phyloP scores from a whole-genome alignment of 2,329 filamentous ascomycete genomes.

The Incumbomyces delicatus region DNA sequence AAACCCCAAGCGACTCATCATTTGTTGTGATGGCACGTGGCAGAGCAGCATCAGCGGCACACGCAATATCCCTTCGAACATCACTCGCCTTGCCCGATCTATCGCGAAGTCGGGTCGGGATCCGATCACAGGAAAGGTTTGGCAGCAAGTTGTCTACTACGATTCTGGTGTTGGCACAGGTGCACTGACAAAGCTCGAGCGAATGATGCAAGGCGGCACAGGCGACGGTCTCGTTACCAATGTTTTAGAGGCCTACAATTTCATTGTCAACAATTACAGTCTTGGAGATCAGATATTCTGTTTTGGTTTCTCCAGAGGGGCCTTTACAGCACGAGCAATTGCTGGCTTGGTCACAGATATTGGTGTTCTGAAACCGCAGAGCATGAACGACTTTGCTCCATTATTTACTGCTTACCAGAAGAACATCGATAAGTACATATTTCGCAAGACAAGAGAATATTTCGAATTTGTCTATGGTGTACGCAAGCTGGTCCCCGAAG shows the following conservation, averaged over 20 bases:
- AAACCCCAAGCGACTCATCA: slow-evolving; percentile 23
- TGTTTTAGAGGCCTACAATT: slow-evolving; percentile 18
- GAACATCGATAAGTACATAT: not conserved
- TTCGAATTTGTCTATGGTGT: not conserved
- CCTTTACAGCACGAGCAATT: slow-evolving; percentile 37
- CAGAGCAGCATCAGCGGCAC: slow-evolving; percentile 21
- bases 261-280: slow-evolving; percentile 27
- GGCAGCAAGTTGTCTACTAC: slow-evolving; percentile 31
- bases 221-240: slow-evolving; percentile 15
- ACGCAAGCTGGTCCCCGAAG: not conserved
- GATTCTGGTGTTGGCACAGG: slow-evolving; percentile 29
- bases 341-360: slow-evolving; percentile 36
- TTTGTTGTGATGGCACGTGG: slow-evolving; percentile 28
- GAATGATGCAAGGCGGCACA: not conserved
- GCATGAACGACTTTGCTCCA: not conserved
- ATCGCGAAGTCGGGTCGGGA: slow-evolving; percentile 18
- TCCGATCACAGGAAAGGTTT: slow-evolving; percentile 13
- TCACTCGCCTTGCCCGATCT: slow-evolving; percentile 23
- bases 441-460: not conserved
- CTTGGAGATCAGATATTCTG: slow-evolving; percentile 41
- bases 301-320: slow-evolving; percentile 40
- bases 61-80: slow-evolving; percentile 23
- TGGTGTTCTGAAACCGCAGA: slow-evolving; percentile 28
- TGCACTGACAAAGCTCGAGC: not conserved
- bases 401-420: not conserved